Base-by-base conservation (phyloP, 2,329 filamentous ascomycete genomes). In the Calonectria pauciramosa region DNA sequence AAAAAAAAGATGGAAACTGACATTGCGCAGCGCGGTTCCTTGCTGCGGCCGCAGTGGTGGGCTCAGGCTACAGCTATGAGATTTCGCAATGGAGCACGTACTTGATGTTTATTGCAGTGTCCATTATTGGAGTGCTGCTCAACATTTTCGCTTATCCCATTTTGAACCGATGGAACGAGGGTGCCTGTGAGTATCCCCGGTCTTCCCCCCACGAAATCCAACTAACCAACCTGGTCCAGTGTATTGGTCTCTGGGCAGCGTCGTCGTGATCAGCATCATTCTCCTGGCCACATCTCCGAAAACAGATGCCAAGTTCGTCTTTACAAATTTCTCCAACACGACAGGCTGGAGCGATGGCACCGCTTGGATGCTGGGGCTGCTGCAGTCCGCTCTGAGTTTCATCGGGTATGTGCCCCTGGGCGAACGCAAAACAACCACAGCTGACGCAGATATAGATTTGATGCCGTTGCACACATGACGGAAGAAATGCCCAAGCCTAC, bases 341-440 rank as follows among this genome's bases (percentile, higher is more conserved):
- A 87, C 85, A 5, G 86, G 86, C 14, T 88, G 87, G 87, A 82
- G 84, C 13, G 85, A 88, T 73, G 88, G 87, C 5, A 81, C 88
- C 11, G 83, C 87, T 1, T 89, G 87, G 87, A 84, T 88, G 47
- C 82, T 89, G 1, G 87, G 87, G 0, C 80, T 89, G 9, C 81
- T 89, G 1, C 87, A 87, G 80, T 85, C 81, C 5, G 82, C 82
- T 10, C 79, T 84, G 1, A 82, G 81, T 64, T 81, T 85, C 47
- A 83, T 82, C 30, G 86, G 77, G 77, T 79, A 8, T n/a, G 73
- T 51, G 0, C 8, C 8, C 0, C 0, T 16, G 11, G 7, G 2
- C 0, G 2, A 8, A 16, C 20, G 23, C 34, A 2, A 18, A n/a
- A 52, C n/a, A 8, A 28, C 5, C 1, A 0, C 11, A 2, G 3